A percentile compares a stretch with the other conserved stretches of the same genome.
phyloP scores from a whole-genome alignment of 345 rosid species.

The Mallotus nudiflorus region DNA sequence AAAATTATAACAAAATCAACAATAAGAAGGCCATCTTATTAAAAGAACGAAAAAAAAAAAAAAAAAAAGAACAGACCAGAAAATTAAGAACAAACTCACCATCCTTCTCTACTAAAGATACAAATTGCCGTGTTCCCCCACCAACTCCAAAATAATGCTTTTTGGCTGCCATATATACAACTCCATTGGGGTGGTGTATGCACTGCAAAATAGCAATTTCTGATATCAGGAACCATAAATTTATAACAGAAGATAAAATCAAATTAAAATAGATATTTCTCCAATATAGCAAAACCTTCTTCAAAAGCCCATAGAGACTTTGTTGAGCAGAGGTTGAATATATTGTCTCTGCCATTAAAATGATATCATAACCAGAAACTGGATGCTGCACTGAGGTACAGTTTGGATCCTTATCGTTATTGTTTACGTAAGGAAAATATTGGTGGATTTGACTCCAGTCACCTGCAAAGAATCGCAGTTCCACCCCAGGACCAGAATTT shows the following conservation, averaged over 20 bases:
- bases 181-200: slow-evolving; percentile 56
- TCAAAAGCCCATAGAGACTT: slow-evolving; percentile 65
- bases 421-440: slow-evolving; percentile 50
- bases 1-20: not conserved
- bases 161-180: slow-evolving; percentile 83
- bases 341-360: slow-evolving; percentile 92
- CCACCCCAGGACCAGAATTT: slow-evolving; percentile 15
- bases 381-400: slow-evolving; percentile 21
- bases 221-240: slow-evolving; percentile 17
- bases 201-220: slow-evolving; percentile 47
- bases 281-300: slow-evolving; percentile 49
- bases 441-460: slow-evolving; percentile 80
- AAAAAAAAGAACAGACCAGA: not conserved
- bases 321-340: slow-evolving; percentile 68
- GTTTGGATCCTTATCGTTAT: slow-evolving; percentile 33
- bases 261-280: not conserved
- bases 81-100: slow-evolving; percentile 44
- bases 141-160: slow-evolving; percentile 96
- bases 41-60: not conserved
- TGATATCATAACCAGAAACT: slow-evolving; percentile 61
- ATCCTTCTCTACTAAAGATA: slow-evolving; percentile 73
- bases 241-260: not conserved
- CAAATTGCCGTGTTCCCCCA: slow-evolving; percentile 84
- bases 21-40: not conserved
- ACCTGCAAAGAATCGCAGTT: slow-evolving; percentile 73